Conservation (phyloP, 768 basidiomycete species). For the Paxillus rubicundulus region DNA sequence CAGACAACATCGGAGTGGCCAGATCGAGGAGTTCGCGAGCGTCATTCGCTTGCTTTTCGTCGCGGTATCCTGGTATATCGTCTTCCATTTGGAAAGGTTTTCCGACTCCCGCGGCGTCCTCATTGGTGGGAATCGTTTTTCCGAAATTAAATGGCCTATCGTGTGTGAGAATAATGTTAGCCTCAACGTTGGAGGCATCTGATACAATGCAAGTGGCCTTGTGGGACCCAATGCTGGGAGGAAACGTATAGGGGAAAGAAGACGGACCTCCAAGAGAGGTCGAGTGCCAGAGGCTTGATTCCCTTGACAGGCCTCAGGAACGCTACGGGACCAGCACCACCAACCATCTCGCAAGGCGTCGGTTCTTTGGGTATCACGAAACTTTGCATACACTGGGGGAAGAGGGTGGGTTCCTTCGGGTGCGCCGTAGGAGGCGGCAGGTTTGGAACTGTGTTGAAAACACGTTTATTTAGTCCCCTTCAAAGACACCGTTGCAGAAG, state of each 20-base stretch:
- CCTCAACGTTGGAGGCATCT: conserved; percentile 1
- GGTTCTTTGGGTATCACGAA: conserved; percentile 26
- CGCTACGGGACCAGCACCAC: not conserved
- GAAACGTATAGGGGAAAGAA: not conserved
- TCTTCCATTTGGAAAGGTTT: conserved; percentile 11
- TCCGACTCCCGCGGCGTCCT: conserved; percentile 26
- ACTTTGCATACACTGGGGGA: conserved; percentile 32
- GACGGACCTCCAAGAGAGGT: conserved; percentile 67
- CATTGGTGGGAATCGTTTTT: conserved; percentile 29
- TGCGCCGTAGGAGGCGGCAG: conserved; percentile 54
- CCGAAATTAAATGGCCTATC: conserved; percentile 49
- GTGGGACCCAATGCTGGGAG: not conserved
- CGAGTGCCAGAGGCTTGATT: conserved; percentile 52
- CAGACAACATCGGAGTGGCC: conserved; percentile 5
- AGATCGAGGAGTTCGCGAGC: conserved; percentile 14
- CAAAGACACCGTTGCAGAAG: conserved; percentile 8
- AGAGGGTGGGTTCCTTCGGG: conserved; percentile 28
- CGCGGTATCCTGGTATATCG: conserved; percentile 13
- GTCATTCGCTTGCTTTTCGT: conserved; percentile 11
- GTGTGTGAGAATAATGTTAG: not conserved
- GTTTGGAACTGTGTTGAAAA: conserved; percentile 46
- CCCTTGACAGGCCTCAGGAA: conserved; percentile 58
- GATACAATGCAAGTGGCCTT: not conserved
- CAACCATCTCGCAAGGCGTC: not conserved
- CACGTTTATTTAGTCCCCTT: conserved; percentile 12